phyloP scores from a whole-genome alignment of 129 eudicot genomes.

The Flaveria robusta region DNA sequence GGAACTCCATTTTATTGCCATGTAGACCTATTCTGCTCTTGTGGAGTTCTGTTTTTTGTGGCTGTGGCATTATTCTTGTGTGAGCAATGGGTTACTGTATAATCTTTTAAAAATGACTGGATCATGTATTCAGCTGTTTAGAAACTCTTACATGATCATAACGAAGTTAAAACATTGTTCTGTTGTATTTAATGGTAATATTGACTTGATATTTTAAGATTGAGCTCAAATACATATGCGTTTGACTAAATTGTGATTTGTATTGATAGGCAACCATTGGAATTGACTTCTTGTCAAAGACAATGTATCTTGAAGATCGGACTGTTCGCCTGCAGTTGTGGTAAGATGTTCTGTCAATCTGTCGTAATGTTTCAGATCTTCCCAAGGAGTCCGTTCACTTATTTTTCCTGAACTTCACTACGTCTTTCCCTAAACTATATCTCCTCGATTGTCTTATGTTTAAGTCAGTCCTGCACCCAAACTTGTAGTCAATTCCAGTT shows the following conservation, averaged over 20 bases:
- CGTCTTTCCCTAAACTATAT: slow-evolving; percentile 9
- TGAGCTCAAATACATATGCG: background rate
- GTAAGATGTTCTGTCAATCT: slow-evolving; percentile 37
- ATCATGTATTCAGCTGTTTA: background rate
- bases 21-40: too few species aligned
- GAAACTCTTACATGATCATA: slow-evolving; percentile 10
- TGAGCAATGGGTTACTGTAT: background rate
- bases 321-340: slow-evolving; percentile 68
- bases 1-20: too few species aligned
- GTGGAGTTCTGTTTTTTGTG: background rate
- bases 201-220: background rate
- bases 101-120: slow-evolving; percentile 3
- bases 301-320: slow-evolving; percentile 69
- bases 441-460: slow-evolving; percentile 4
- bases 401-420: background rate
- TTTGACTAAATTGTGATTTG: slow-evolving; percentile 19
- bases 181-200: slow-evolving; percentile 7
- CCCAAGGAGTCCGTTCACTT: slow-evolving; percentile 9
- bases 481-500: background rate
- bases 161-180: background rate
- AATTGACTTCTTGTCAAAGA: slow-evolving; percentile 63
- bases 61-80: slow-evolving; percentile 6
- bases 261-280: slow-evolving; percentile 64
- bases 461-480: slow-evolving; percentile 1
- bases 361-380: slow-evolving; percentile 7